Evolutionary conservation across 306 rosid species (phyloP).

Genomic region (Lablab purpureus): DNA sequence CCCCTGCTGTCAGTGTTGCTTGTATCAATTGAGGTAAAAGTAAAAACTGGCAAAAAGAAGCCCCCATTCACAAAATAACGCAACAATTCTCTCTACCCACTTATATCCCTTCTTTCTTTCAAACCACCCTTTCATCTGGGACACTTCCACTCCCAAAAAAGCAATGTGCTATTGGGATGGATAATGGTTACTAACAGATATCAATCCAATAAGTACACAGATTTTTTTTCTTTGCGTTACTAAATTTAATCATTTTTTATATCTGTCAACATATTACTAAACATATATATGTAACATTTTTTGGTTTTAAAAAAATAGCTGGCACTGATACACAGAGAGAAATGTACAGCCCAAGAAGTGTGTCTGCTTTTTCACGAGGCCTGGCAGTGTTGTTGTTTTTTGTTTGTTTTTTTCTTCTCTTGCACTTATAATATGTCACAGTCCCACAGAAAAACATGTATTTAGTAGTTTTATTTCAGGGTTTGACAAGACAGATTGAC

Average conservation of each 20-base stretch:
- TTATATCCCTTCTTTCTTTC: neutral
- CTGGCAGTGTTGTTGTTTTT: slow-evolving; percentile 42
- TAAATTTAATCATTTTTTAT: no score
- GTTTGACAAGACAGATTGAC: slow-evolving; percentile 59
- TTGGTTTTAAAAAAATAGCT: neutral
- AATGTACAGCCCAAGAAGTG: slow-evolving; percentile 24
- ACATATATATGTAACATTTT: neutral
- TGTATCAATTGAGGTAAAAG: slow-evolving; percentile 45
- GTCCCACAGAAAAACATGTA: slow-evolving; percentile 48
- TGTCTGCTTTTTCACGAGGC: slow-evolving; percentile 53
- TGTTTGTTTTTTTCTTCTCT: slow-evolving; percentile 33
- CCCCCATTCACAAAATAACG: slow-evolving; percentile 38
- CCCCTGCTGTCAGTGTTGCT: slow-evolving; percentile 41
- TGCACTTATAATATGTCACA: slow-evolving; percentile 39
- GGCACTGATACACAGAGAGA: slow-evolving; percentile 37
- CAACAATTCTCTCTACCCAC: slow-evolving; percentile 42
- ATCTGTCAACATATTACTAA: no score
- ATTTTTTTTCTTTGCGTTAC: neutral
- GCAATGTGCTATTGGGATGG: neutral
- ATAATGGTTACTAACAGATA: neutral
- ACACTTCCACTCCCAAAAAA: slow-evolving; percentile 21
- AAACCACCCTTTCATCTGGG: neutral
- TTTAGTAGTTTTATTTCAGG: slow-evolving; percentile 5
- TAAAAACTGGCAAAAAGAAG: slow-evolving; percentile 44
- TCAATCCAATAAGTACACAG: no score